These are phyloP conservation scores for Globisporangium radiosum DNA, from an alignment of 352 stramenopile genomes.

Conservation along the genomic window DNA sequence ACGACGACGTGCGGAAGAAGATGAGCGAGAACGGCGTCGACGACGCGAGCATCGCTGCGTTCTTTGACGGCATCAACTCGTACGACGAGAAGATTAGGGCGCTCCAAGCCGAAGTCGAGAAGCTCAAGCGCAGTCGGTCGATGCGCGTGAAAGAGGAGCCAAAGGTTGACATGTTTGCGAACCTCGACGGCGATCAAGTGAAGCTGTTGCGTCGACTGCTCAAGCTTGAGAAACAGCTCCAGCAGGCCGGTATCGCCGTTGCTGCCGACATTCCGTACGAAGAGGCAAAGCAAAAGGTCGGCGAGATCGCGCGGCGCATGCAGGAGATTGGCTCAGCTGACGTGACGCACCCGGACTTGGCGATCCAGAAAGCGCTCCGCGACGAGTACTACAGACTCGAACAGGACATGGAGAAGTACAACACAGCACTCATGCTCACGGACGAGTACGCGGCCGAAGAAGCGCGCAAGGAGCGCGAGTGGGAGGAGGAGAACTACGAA, in stretches of 20 bases:
- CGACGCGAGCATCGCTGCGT: conserved; percentile 59
- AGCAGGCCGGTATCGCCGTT: conserved; percentile 82
- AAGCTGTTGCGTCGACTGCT: conserved; percentile 71
- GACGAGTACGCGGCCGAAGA: conserved; percentile 90
- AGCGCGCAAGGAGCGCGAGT: conserved; percentile 86
- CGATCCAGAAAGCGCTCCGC: conserved; percentile 77
- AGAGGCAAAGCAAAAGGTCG: conserved; percentile 87
- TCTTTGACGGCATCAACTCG: conserved; percentile 81
- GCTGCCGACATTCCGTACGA: conserved; percentile 92
- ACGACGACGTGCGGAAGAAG: conserved; percentile 64
- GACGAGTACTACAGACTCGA: conserved; percentile 92
- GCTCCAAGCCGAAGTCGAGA: conserved; percentile 78
- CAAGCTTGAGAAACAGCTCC: conserved; percentile 80
- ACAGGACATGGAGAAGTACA: conserved; percentile 94
- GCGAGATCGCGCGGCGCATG: conserved; percentile 89
- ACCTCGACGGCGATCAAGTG: conserved; percentile 73
- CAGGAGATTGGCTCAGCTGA: conserved; percentile 89
- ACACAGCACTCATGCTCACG: conserved; percentile 87
- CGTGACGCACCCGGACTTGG: conserved; percentile 76
- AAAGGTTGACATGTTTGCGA: conserved; percentile 56
- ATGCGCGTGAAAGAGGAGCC: conserved; percentile 43
- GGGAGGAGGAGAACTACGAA: conserved; percentile 87
- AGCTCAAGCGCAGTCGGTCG: conserved; percentile 62
- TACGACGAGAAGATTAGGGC: conserved; percentile 80
- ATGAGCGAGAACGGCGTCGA: conserved; percentile 78